Percentiles rank a stretch among this genome's conserved stretches.
These are phyloP conservation scores for Apiospora kogelbergensis DNA, from an alignment of 2,329 filamentous ascomycete species.

Conservation along the genomic window DNA sequence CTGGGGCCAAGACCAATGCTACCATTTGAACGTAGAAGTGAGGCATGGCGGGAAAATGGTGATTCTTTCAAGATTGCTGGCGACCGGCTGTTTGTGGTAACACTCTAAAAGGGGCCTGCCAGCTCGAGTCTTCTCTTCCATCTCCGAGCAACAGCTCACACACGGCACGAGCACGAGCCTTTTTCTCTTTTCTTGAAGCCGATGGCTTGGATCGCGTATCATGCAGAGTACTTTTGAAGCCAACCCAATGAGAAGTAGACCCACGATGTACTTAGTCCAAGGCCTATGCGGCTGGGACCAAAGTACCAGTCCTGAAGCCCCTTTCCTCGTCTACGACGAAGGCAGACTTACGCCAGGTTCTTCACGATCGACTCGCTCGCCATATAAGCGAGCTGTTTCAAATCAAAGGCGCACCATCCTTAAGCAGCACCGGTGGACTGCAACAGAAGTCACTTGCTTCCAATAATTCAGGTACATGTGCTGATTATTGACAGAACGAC, in stretches of 20 bases:
- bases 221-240: neutral
- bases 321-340: neutral
- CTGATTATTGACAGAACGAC: neutral
- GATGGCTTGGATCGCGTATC: neutral
- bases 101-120: neutral
- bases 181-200: neutral
- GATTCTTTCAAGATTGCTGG: neutral
- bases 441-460: neutral
- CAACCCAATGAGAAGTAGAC: neutral
- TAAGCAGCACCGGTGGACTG: neutral
- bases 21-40: neutral
- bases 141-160: neutral
- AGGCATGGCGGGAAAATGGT: neutral
- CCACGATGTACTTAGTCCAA: neutral
- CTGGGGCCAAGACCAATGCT: neutral
- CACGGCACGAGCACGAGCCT: neutral
- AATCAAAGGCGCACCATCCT: neutral
- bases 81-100: neutral
- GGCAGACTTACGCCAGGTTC: neutral
- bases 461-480: neutral
- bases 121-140: neutral
- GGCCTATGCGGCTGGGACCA: neutral
- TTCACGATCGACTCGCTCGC: neutral
- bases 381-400: too few species aligned
- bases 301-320: neutral